Conservation (phyloP, 2,329 filamentous ascomycete genomes). For the Aspergillus sergii region DNA sequence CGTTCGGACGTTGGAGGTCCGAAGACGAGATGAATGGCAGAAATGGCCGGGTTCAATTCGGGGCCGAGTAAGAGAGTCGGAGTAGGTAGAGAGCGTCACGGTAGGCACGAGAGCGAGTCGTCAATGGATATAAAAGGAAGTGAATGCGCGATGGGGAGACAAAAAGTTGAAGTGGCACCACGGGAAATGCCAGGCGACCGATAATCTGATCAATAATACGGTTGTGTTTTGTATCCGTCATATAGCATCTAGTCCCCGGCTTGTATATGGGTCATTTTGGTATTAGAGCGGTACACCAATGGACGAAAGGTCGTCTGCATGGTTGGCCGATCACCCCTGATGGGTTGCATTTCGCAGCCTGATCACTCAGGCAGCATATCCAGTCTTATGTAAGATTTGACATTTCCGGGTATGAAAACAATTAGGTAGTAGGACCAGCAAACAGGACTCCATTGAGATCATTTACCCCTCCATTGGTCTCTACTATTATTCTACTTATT, state of each 20-base stretch:
- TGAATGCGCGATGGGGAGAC: conserved; percentile 1
- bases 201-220: conserved; percentile 7
- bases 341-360: background rate
- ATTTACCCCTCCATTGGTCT: background rate
- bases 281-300: background rate
- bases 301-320: background rate
- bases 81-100: background rate
- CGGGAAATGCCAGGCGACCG: conserved; percentile 5
- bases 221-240: background rate
- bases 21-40: background rate
- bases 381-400: background rate
- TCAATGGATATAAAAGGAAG: background rate
- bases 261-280: background rate
- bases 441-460: background rate
- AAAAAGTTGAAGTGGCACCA: conserved; percentile 14
- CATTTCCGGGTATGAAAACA: background rate
- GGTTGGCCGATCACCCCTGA: background rate
- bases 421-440: background rate
- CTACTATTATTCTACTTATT: too few species aligned
- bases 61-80: background rate
- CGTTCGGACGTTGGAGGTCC: background rate
- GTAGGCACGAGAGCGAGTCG: background rate
- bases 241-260: background rate
- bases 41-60: background rate
- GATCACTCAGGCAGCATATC: background rate